Base-by-base conservation (phyloP, 139 green algal genomes). In the Desmodesmus armatus region DNA sequence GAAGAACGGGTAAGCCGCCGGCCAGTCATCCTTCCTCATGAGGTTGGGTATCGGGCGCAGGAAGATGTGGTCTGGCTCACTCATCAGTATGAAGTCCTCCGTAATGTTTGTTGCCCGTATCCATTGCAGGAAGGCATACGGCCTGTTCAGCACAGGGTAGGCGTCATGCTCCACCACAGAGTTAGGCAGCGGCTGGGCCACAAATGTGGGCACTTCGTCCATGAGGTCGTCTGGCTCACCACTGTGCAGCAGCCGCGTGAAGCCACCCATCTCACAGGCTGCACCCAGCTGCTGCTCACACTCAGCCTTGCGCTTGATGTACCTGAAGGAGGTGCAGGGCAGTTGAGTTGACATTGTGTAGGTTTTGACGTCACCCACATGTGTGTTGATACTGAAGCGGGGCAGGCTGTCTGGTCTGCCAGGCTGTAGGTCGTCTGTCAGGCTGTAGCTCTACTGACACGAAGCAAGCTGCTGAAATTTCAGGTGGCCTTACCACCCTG, bases 51-150 rank as follows among this genome's bases (percentile, higher is more conserved):
- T 88, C 33, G 97, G 97, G 55, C 93, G 90, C 58, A 99, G 79
- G 89, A 98, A 96, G 35, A 99, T 84, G 90, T 99, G 97, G 89
- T 99, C 97, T 1, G 97, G 97, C 88, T 99, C 97, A 3, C 90
- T 91, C 97, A 99, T 99, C 29, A 99, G 91, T 23, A 99, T 91
- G 44, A 96, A 98, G 71, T 94, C 90, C 89, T 99, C 96, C 19
- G 90, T 85, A 77, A 98, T 97, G 7, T 90, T 91, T 9, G 89
- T 87, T 69, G 93, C 89, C 74, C 93, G 78, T 7, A 84, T 84
- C 94, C 95, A 99, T 88, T 99, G 96, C 83, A 98, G 83, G 74
- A 99, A 96, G 3, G 96, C 96, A 65, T 96, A 98, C 13, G 97
- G 97, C 29, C 97, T 89, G 88, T 98, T 98, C 15, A 99, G 91